Percentiles rank a stretch among this genome's conserved stretches.
Evolutionary conservation across 2,329 filamentous ascomycete genomes (phyloP).

Genomic region (Paraphoma sp.): DNA sequence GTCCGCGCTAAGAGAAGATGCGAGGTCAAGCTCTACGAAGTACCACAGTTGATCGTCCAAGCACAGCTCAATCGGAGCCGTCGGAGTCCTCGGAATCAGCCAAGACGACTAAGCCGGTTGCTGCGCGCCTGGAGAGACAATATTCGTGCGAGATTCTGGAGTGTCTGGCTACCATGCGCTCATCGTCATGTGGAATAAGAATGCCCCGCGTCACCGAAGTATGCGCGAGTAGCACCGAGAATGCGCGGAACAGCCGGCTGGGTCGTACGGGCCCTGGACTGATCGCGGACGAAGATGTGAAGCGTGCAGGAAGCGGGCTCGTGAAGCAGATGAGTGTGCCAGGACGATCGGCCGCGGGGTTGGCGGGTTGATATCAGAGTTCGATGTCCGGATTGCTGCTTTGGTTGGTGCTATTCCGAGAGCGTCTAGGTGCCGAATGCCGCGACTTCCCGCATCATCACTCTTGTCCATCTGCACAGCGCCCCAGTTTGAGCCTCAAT

Average conservation of each 20-base stretch:
- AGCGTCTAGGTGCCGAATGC: not conserved
- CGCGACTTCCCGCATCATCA: not conserved
- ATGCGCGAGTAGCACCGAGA: not conserved
- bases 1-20: not conserved
- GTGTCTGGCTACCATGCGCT: conserved; percentile 9
- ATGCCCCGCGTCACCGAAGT: conserved; percentile 15
- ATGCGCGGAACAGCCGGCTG: conserved; percentile 13
- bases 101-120: not conserved
- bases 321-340: not conserved
- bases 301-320: not conserved
- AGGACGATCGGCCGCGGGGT: not conserved
- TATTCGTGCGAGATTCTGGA: conserved; percentile 1
- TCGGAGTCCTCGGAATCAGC: not conserved
- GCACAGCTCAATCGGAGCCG: conserved; percentile 6
- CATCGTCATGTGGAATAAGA: conserved; percentile 16
- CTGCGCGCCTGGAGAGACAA: not conserved
- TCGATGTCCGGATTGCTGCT: not conserved
- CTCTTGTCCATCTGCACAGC: not conserved
- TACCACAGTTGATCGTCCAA: conserved; percentile 5
- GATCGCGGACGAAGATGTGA: not conserved
- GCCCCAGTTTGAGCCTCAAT: not conserved
- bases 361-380: not conserved
- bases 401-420: not conserved
- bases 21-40: not conserved
- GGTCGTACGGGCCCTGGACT: not conserved